Base-by-base conservation (phyloP, 352 stramenopile species). In the Phytophthora palmivora region DNA sequence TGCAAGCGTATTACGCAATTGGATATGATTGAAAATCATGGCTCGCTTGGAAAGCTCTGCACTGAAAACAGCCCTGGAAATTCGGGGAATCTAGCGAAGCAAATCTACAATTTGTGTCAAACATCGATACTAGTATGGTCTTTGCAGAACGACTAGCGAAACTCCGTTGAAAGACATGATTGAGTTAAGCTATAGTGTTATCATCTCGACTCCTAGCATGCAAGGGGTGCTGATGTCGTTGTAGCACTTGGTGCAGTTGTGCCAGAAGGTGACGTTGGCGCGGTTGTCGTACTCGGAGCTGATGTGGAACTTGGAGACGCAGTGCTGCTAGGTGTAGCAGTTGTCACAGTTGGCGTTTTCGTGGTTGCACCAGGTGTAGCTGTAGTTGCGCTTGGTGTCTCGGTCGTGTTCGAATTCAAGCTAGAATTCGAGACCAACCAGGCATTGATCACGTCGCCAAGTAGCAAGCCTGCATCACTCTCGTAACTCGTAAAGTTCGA, bases 391-490 rank as follows among this genome's bases (percentile, higher is more conserved):
- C 49, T 61, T n/a, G 61, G 54, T 45, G 47, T 26, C 18, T 41
- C 41, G 11, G 62, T 57, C 12, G 55, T 41, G 15, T 45, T 36
- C 16, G 44, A 53, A 32, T 70, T 65, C 53, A 74, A 49, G 36
- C 54, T 62, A 34, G 65, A 58, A 15, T 70, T 75, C 28, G 62
- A 72, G 15, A 62, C 46, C 24, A 78, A 26, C 69, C 69, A 78
- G 14, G 52, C 45, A 34, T 71, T 74, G 6, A 78, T 60, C 7
- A 78, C 57, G 41, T 69, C 56, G 8, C 69, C 69, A 6, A 78
- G 61, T 19, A 63, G 24, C 33, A 70, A 60, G 1, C 63, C 63
- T 28, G 30, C 48, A 34, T 77, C 68, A 16, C 64, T 74, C 47
- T 65, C 53, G 39, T 67, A 67, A 30, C 54, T 67, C 6, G 63